Evolutionary conservation across 176 grass and related monocot genomes (phyloP).

Genomic region (Raddia distichophylla): DNA sequence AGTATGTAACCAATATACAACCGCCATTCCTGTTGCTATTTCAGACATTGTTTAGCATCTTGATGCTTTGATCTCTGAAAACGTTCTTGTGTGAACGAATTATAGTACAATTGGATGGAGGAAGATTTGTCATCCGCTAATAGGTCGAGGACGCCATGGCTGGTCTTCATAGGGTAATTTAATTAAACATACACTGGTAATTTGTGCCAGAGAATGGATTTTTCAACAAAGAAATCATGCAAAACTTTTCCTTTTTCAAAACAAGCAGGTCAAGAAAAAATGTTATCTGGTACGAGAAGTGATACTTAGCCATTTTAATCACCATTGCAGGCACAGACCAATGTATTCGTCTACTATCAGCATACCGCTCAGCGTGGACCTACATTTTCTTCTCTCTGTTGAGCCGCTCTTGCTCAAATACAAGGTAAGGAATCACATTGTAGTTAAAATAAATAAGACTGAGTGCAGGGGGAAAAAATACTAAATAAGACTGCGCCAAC

Average conservation of each 20-base stretch:
- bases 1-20: constrained; percentile 39
- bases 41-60: not conserved
- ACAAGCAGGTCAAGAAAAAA: not conserved
- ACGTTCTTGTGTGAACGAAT: not conserved
- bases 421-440: constrained; percentile 48
- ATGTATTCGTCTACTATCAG: constrained; percentile 67
- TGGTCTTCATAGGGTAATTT: constrained; percentile 81
- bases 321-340: constrained; percentile 68
- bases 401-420: constrained; percentile 71
- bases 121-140: constrained; percentile 65
- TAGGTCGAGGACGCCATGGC: constrained; percentile 71
- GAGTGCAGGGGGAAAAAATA: no score
- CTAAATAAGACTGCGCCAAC: not conserved
- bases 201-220: constrained; percentile 15
- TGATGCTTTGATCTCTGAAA: constrained; percentile 22
- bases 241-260: not conserved
- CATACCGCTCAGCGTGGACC: constrained; percentile 54
- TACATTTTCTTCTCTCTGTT: constrained; percentile 48
- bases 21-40: not conserved
- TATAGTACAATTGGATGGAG: constrained; percentile 76
- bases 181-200: not conserved
- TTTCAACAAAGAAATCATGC: not conserved
- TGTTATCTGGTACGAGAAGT: no score
- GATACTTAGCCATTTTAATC: not conserved
- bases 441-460: not conserved